These are phyloP conservation scores for Fusarium stilboides DNA, from an alignment of 2,329 filamentous ascomycete genomes.

Conservation along the genomic window DNA sequence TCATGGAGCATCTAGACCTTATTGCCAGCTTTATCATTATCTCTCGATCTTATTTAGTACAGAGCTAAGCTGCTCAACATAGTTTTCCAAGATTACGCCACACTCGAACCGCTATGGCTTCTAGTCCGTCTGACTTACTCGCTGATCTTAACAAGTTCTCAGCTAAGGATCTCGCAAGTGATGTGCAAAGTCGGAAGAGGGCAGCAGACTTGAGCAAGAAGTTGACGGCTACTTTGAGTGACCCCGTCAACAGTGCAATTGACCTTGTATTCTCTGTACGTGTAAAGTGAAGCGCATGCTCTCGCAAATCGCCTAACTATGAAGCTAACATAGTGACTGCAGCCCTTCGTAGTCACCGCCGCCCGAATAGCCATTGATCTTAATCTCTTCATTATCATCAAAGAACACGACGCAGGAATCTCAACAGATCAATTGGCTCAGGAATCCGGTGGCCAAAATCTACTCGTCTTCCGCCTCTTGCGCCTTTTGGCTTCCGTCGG, in stretches of 20 bases:
- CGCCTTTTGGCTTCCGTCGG: neutral
- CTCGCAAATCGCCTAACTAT: neutral
- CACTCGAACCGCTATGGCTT: no score
- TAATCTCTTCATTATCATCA: neutral
- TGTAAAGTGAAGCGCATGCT: neutral
- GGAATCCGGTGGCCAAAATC: neutral
- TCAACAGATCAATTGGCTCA: neutral
- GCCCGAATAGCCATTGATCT: neutral
- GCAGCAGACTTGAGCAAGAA: no score
- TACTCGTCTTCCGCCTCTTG: neutral
- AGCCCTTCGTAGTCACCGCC: neutral
- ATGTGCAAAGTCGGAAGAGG: no score
- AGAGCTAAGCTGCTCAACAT: no score
- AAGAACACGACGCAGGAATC: neutral
- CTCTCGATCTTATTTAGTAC: no score
- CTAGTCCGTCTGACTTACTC: no score
- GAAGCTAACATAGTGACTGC: neutral
- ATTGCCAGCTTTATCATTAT: no score
- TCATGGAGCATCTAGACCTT: no score
- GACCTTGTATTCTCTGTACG: neutral
- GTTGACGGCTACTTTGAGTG: neutral
- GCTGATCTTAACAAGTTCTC: no score
- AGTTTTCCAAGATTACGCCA: no score
- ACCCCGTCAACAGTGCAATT: neutral
- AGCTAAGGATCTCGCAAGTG: no score